Evolutionary conservation across 176 grass and related monocot species (phyloP), one percentile per base, ranked within the genome.

Genomic region (Melocanna baccifera): DNA sequence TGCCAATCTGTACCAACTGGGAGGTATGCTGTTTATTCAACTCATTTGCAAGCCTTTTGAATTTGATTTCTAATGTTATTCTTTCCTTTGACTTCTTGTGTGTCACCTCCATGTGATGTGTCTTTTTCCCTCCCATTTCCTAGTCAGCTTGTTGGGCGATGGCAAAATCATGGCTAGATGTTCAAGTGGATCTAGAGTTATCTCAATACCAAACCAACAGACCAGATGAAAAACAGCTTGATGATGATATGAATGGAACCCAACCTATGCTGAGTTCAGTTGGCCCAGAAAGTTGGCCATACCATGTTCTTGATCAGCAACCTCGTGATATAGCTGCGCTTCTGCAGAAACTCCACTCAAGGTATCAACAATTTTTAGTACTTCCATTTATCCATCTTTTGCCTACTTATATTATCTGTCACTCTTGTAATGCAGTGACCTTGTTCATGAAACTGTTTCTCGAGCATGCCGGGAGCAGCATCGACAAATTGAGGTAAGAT

Each of bases 81-180:
- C 40, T 73, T 71, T 89, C 34, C 32, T 81, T 87, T 46, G 22
- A 72, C 58, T 82, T 28, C 32, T 85, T 28, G 28, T 72, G 19
- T 80, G 37, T 58, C 53, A 69, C 63, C 12, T 81, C 19, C 66
- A 81, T 87, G n/a, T 88, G 62, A 84, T 76, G 26, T 47, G 23
- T 55, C 50, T 69, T 75, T 69, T 77, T 67, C 53, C 22, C 53
- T 82, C 47, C 6, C 82, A 67, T 88, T 89, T 68, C 81, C 48
- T 84, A 98, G 96, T 98, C 96, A 73, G 96, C 96, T 85, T 98
- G 93, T 87, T 98, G 96, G 96, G 91, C 89, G 83, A 95, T 98
- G 85, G 89, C 90, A 62, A 98, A 93, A 76, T 95, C 93, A 42
- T 98, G 96, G 96, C 69, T 98, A 69, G 91, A 92, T 90, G 89